Conservation (phyloP, 163 green algal species). For the Smithsoniella earleae region DNA sequence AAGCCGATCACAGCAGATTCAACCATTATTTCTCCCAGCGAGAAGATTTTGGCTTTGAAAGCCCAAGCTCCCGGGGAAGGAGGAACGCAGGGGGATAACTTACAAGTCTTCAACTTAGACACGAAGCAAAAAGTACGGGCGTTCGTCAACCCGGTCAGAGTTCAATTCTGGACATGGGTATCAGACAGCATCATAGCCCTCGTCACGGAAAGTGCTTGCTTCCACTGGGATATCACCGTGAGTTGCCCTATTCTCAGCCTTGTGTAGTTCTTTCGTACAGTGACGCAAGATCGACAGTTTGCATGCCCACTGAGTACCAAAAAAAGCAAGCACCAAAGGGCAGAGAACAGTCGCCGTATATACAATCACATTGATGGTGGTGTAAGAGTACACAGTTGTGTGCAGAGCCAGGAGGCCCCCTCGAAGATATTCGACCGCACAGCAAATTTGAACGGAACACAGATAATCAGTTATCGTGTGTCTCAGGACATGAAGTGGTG, state of each 20-base stretch:
- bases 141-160: conserved; percentile 84
- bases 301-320: too few relatives aligned
- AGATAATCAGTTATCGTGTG: conserved; percentile 96
- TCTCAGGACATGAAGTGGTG: conserved; percentile 85
- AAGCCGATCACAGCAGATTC: conserved; percentile 93
- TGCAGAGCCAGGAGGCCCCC: conserved; percentile 65
- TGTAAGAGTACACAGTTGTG: too few relatives aligned
- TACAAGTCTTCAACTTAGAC: conserved; percentile 94
- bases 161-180: conserved; percentile 99
- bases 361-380: too few relatives aligned
- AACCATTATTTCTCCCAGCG: conserved; percentile 88
- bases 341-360: too few relatives aligned
- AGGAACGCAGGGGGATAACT: conserved; percentile 61
- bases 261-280: not conserved
- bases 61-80: conserved; percentile 45
- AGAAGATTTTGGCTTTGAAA: conserved; percentile 94
- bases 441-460: conserved; percentile 81
- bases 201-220: conserved; percentile 85
- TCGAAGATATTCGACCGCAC: conserved; percentile 95
- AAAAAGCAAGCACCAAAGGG: too few relatives aligned
- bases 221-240: conserved; percentile 95
- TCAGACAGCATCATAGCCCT: conserved; percentile 71
- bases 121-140: conserved; percentile 97
- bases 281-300: not conserved
- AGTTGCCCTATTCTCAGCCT: not conserved